phyloP scores from a whole-genome alignment of 352 stramenopile species.

The Peronospora farinosa region DNA sequence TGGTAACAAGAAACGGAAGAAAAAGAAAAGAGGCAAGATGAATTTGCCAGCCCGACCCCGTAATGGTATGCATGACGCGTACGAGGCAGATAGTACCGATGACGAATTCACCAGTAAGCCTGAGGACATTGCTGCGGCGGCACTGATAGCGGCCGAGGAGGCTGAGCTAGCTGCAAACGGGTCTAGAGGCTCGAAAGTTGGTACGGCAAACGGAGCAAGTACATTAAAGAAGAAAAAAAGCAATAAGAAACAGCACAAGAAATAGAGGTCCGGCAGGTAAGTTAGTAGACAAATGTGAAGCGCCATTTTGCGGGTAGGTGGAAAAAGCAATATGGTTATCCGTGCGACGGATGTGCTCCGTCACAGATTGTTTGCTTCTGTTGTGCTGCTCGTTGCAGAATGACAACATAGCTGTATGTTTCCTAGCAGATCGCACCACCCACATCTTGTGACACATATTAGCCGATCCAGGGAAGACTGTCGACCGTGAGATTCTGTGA shows the following conservation, averaged over 20 bases:
- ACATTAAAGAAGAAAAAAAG: conserved; percentile 49
- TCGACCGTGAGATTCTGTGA: too few relatives aligned
- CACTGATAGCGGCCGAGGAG: conserved; percentile 27
- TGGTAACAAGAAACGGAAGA: conserved; percentile 69
- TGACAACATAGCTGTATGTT: too few relatives aligned
- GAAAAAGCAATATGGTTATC: conserved; percentile 10
- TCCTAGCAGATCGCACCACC: too few relatives aligned
- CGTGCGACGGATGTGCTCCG: conserved; percentile 2
- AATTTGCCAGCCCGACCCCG: conserved; percentile 21
- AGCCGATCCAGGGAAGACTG: too few relatives aligned
- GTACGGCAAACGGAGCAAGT: conserved; percentile 20
- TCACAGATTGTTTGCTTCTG: neutral
- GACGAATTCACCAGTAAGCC: conserved; percentile 24
- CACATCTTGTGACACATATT: too few relatives aligned
- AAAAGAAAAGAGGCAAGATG: conserved; percentile 58
- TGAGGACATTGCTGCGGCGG: conserved; percentile 23
- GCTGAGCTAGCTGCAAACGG: conserved; percentile 23
- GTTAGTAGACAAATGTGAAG: conserved; percentile 20
- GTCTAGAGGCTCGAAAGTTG: conserved; percentile 13
- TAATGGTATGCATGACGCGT: conserved; percentile 10
- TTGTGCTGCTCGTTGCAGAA: too few relatives aligned
- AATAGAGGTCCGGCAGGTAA: conserved; percentile 34
- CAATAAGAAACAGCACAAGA: conserved; percentile 40
- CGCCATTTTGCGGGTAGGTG: conserved; percentile 12
- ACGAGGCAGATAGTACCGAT: conserved; percentile 22